These are phyloP conservation scores for Chrysopogon serrulatus DNA, from an alignment of 176 grass and related monocot species.

Conservation along the genomic window DNA sequence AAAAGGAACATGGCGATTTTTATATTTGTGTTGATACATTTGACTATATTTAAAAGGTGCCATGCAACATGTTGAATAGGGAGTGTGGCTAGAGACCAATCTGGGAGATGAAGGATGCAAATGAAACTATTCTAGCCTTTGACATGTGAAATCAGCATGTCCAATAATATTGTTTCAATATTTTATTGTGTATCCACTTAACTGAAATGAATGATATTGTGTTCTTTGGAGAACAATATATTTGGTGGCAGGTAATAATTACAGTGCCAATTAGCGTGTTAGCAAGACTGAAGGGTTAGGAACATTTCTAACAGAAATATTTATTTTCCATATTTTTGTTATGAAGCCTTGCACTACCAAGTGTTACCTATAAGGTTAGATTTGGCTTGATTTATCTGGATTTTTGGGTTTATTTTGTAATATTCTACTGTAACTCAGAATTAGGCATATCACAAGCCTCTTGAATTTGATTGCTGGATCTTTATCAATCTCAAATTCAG, in stretches of 20 bases:
- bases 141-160: neutral
- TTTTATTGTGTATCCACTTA: neutral
- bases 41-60: neutral
- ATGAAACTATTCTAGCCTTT: neutral
- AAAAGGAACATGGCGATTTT: neutral
- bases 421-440: neutral
- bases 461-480: neutral
- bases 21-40: neutral
- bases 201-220: neutral
- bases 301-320: neutral
- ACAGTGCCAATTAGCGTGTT: neutral
- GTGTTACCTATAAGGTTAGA: neutral
- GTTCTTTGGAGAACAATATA: neutral
- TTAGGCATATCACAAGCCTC: neutral
- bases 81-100: neutral
- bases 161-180: neutral
- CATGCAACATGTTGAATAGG: slow-evolving; percentile 1
- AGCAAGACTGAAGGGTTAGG: neutral
- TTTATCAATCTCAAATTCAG: neutral
- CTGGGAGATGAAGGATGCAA: neutral
- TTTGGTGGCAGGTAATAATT: neutral
- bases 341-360: slow-evolving; percentile 4
- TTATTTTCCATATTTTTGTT: neutral
- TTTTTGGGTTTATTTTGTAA: neutral
- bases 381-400: neutral